Evolutionary conservation across 345 rosid genomes (phyloP), one percentile per base, ranked within the genome.

Genomic region (Citrus reticulata): DNA sequence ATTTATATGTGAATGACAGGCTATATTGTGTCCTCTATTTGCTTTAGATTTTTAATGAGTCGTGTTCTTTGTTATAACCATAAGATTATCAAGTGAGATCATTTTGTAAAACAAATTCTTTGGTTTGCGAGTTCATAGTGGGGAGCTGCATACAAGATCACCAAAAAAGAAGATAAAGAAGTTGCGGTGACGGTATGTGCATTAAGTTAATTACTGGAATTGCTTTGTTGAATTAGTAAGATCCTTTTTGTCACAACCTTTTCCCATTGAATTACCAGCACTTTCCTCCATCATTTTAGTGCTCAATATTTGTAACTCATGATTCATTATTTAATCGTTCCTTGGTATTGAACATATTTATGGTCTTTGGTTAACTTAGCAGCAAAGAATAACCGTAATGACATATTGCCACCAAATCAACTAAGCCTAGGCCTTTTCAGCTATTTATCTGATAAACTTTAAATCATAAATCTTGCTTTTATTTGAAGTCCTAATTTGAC

Each of bases 111-210:
- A 58, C 39, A 57, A 29, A 60, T 49, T 82, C 42, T 63, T 77
- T 80, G 29, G 57, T 72, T 60, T 88, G 81, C 39, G 83, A 86
- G 87, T 80, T 70, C n/a, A 42, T 80, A 95, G 99, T 89, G 98
- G 97, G 98, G 99, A 85, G 95, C 78, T 82, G 98, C 99, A 5
- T 93, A 93, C 85, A 95, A 87, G 82, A 88, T 93, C 81, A 89
- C 92, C 68, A 85, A 86, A 24, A 86, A 92, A 80, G 89, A 92
- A 83, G 96, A 95, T 78, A 83, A 88, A 85, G 88, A 83, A 85
- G 77, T 74, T 86, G 99, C 98, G 27, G 39, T 92, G 37, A 81
- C 75, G 79, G 98, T 93, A 87, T 86, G 89, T 79, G 37, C 37
- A 55, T 77, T 72, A 25, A 35, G 35, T 70, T 10, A 69, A 60